A percentile compares a stretch with the other conserved stretches of the same genome.
phyloP scores from a whole-genome alignment of 768 basidiomycete genomes.

The Suillus decipiens region DNA sequence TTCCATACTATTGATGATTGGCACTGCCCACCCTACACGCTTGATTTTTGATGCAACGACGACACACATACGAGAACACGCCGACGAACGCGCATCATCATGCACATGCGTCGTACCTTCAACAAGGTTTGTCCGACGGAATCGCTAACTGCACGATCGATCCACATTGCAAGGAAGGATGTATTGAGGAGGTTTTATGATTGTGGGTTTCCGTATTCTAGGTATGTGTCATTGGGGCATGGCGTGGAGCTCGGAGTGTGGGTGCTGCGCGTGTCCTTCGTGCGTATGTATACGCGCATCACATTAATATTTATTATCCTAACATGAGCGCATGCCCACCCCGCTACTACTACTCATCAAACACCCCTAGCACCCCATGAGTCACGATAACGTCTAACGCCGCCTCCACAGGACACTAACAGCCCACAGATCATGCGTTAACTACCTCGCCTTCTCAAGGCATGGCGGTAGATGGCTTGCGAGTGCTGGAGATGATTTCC shows the following conservation, averaged over 20 bases:
- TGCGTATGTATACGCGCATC: neutral
- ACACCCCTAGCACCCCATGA: neutral
- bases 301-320: neutral
- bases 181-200: conserved; percentile 23
- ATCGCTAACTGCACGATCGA: conserved; percentile 4
- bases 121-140: conserved; percentile 6
- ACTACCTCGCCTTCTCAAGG: conserved; percentile 63
- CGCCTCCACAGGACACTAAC: conserved; percentile 30
- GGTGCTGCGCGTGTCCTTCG: neutral
- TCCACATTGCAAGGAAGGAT: conserved; percentile 23
- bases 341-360: neutral
- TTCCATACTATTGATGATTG: neutral
- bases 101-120: conserved; percentile 3
- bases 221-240: conserved; percentile 18
- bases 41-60: neutral
- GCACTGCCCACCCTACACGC: neutral
- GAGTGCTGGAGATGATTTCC: conserved; percentile 67
- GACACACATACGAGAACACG: neutral
- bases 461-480: conserved; percentile 62
- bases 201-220: conserved; percentile 37
- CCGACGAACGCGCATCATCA: neutral
- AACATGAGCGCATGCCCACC: neutral
- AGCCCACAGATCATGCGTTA: conserved; percentile 65
- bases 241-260: neutral
- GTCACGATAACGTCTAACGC: conserved; percentile 1